phyloP scores from a whole-genome alignment of 2,329 filamentous ascomycete species.

The Pleurostoma richardsiae region DNA sequence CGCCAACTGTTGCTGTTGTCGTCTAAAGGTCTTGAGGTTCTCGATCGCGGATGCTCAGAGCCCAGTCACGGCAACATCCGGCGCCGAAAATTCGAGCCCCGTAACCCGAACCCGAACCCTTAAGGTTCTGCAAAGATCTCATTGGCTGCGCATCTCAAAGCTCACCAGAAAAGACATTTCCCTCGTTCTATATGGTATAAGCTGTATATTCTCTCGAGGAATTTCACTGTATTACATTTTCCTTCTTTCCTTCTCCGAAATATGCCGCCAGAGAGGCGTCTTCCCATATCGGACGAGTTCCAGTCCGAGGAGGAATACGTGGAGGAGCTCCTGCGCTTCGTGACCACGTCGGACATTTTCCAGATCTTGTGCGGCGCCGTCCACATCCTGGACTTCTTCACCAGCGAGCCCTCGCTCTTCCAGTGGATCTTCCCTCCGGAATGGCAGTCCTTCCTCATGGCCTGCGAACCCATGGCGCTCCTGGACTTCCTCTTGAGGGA shows the following conservation, averaged over 20 bases:
- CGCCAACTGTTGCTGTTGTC: too few relatives aligned
- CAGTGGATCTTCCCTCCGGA: constrained; percentile 67
- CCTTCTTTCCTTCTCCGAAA: too few relatives aligned
- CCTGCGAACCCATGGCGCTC: constrained; percentile 67
- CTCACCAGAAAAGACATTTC: too few relatives aligned
- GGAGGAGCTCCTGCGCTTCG: constrained; percentile 70
- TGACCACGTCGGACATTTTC: constrained; percentile 68
- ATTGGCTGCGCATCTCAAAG: too few relatives aligned
- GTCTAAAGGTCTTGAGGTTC: too few relatives aligned
- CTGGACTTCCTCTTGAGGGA: constrained; percentile 78
- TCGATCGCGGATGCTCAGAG: too few relatives aligned
- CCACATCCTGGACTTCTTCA: constrained; percentile 95
- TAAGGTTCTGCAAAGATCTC: background rate
- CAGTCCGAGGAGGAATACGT: constrained; percentile 70
- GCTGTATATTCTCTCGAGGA: background rate
- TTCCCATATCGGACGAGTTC: constrained; percentile 71
- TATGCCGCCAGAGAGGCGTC: too few relatives aligned
- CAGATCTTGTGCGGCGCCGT: constrained; percentile 93
- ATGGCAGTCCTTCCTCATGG: constrained; percentile 76
- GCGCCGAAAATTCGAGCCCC: background rate
- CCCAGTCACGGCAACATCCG: background rate
- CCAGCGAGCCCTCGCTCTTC: constrained; percentile 77
- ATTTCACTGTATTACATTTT: too few relatives aligned
- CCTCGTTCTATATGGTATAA: too few relatives aligned
- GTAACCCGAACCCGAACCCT: background rate